These are phyloP conservation scores for Starmerella stigmatis DNA, from an alignment of 805 yeast species.

Conservation along the genomic window DNA sequence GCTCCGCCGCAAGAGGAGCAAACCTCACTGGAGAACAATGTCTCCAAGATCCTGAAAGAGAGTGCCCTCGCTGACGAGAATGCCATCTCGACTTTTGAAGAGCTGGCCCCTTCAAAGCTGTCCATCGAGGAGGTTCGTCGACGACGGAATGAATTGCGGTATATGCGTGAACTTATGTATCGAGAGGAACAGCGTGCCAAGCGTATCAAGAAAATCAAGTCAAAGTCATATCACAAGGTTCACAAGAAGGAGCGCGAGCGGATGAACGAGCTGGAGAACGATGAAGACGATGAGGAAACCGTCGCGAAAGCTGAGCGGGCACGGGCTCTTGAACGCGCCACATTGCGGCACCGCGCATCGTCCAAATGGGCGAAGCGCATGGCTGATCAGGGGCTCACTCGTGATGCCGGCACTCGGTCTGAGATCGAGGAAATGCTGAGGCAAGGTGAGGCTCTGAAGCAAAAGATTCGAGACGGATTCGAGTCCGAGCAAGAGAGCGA, in stretches of 20 bases:
- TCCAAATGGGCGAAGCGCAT: constrained; percentile 84
- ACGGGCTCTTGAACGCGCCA: constrained; percentile 88
- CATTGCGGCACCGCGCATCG: constrained; percentile 77
- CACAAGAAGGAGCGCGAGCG: constrained; percentile 74
- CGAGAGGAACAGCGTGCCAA: constrained; percentile 86
- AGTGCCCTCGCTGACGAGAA: constrained; percentile 63
- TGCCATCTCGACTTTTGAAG: constrained; percentile 76
- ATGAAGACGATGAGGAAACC: constrained; percentile 38
- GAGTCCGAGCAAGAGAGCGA: constrained; percentile 39
- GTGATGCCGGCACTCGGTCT: constrained; percentile 70
- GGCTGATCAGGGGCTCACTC: constrained; percentile 81
- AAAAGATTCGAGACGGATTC: constrained; percentile 58
- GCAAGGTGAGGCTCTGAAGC: constrained; percentile 67
- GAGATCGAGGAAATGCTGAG: constrained; percentile 92
- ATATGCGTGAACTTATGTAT: constrained; percentile 94
- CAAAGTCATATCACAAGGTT: constrained; percentile 77
- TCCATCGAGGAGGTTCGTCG: constrained; percentile 67
- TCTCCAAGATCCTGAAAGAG: constrained; percentile 48
- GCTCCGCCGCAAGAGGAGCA: constrained; percentile 36
- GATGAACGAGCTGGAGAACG: constrained; percentile 49
- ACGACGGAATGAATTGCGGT: constrained; percentile 70
- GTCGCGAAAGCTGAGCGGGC: constrained; percentile 56
- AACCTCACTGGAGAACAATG: constrained; percentile 53
- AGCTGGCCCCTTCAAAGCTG: constrained; percentile 69
- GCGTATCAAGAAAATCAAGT: constrained; percentile 87